Percentiles rank a stretch among this genome's conserved stretches.
These are phyloP conservation scores for Botrytis tulipae DNA, from an alignment of 2,329 filamentous ascomycete species.

Conservation along the genomic window DNA sequence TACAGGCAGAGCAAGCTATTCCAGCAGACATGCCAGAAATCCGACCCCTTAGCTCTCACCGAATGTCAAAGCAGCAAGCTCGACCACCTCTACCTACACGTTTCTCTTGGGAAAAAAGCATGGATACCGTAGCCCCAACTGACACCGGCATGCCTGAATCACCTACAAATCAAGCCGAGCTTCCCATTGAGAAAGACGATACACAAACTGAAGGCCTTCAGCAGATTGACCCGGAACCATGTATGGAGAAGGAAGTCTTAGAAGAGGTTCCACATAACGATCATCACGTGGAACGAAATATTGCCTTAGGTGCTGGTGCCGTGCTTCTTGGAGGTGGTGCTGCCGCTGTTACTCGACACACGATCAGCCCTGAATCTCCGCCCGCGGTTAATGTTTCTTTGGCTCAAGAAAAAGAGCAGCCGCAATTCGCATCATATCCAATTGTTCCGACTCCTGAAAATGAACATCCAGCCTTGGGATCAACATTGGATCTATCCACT, in stretches of 20 bases:
- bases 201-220: neutral
- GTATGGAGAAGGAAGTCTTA: slow-evolving; percentile 16
- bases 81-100: slow-evolving; percentile 27
- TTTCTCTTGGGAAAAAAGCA: slow-evolving; percentile 37
- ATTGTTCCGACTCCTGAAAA: slow-evolving; percentile 39
- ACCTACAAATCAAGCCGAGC: neutral
- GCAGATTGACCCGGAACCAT: neutral
- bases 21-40: slow-evolving; percentile 29
- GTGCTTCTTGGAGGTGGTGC: slow-evolving; percentile 21
- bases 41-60: slow-evolving; percentile 32
- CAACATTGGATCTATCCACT: slow-evolving; percentile 28
- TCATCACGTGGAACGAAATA: slow-evolving; percentile 25
- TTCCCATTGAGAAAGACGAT: neutral
- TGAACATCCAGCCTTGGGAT: slow-evolving; percentile 40
- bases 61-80: slow-evolving; percentile 23
- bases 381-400: slow-evolving; percentile 41
- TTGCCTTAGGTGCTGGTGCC: slow-evolving; percentile 24
- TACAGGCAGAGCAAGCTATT: slow-evolving; percentile 26
- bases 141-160: neutral
- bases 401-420: slow-evolving; percentile 46
- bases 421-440: slow-evolving; percentile 35
- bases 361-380: neutral
- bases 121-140: slow-evolving; percentile 25
- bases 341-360: slow-evolving; percentile 5
- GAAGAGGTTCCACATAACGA: slow-evolving; percentile 10